phyloP scores from a whole-genome alignment of 305 asterid species.

The Fraxinus paxiana region DNA sequence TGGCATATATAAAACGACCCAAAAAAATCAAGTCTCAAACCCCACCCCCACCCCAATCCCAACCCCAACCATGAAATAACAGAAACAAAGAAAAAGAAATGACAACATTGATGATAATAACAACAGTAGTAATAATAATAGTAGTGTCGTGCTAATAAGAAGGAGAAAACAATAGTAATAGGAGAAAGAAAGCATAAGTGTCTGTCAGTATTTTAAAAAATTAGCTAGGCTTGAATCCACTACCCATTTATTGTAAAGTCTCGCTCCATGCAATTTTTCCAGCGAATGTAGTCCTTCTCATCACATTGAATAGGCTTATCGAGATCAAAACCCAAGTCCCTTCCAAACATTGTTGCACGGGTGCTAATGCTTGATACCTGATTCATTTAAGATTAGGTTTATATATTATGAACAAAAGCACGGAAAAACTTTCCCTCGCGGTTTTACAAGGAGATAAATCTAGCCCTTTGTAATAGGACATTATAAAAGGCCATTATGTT shows the following conservation, averaged over 20 bases:
- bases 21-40: not conserved
- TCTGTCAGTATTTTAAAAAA: slow-evolving; percentile 19
- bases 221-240: slow-evolving; percentile 26
- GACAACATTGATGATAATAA: not conserved
- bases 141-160: not conserved
- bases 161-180: not conserved
- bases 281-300: slow-evolving; percentile 69
- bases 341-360: slow-evolving; percentile 45
- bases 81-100: not conserved
- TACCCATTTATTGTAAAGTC: slow-evolving; percentile 91
- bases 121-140: not conserved
- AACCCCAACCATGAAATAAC: not conserved
- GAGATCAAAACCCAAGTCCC: slow-evolving; percentile 41
- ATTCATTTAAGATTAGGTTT: slow-evolving; percentile 21
- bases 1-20: not conserved
- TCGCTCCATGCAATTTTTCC: slow-evolving; percentile 77
- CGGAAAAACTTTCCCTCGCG: not conserved
- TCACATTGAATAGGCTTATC: slow-evolving; percentile 65
- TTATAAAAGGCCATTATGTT: not conserved
- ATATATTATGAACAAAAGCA: not conserved
- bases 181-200: not conserved
- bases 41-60: not conserved
- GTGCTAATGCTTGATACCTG: slow-evolving; percentile 95
- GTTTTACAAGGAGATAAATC: not conserved
- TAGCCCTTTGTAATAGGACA: not conserved